phyloP scores from a whole-genome alignment of 768 basidiomycete genomes.

The Termitomyces titanicus region DNA sequence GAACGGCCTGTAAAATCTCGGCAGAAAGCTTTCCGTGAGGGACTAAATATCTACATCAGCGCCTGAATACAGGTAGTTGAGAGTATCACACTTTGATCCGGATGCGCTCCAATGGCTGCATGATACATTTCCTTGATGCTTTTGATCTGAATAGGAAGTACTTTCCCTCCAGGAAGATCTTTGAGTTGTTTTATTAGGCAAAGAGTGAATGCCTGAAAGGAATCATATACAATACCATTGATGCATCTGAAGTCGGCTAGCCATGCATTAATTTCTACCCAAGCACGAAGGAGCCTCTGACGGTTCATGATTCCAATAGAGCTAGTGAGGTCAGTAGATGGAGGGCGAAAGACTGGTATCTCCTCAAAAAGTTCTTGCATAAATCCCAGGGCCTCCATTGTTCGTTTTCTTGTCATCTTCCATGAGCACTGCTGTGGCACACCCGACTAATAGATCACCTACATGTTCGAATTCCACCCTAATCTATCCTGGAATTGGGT shows the following conservation, averaged over 20 bases:
- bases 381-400: slow-evolving; percentile 44
- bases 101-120: too few relatives aligned
- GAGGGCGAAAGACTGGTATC: slow-evolving; percentile 49
- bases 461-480: slow-evolving; percentile 5
- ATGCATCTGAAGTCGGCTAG: slow-evolving; percentile 50
- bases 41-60: slow-evolving; percentile 31
- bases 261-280: slow-evolving; percentile 76
- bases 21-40: slow-evolving; percentile 47
- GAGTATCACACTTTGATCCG: slow-evolving; percentile 54
- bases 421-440: neutral
- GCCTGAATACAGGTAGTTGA: slow-evolving; percentile 3
- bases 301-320: slow-evolving; percentile 53
- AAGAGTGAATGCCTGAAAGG: neutral
- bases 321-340: slow-evolving; percentile 53
- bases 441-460: slow-evolving; percentile 22
- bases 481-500: neutral
- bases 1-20: slow-evolving; percentile 32
- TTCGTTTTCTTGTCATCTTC: slow-evolving; percentile 34
- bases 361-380: slow-evolving; percentile 29
- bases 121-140: slow-evolving; percentile 69
- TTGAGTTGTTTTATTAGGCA: slow-evolving; percentile 41
- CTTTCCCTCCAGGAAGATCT: slow-evolving; percentile 32
- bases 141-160: slow-evolving; percentile 50
- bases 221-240: slow-evolving; percentile 32
- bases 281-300: slow-evolving; percentile 67